These are phyloP conservation scores for Dimargaris cristalligena DNA, from an alignment of 192 early-diverging fungal genomes.

Conservation along the genomic window DNA sequence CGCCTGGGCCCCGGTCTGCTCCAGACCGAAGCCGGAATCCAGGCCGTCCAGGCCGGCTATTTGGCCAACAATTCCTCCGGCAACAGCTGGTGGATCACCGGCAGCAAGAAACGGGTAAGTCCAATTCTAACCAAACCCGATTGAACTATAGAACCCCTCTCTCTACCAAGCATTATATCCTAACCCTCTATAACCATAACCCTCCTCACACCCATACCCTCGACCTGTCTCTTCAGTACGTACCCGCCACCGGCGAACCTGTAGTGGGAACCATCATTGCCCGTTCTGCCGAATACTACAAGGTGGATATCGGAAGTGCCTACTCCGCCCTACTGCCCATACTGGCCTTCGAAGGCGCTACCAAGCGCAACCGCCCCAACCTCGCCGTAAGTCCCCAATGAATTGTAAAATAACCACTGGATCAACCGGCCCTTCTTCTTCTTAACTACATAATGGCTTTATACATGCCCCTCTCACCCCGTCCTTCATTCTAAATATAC, in stretches of 20 bases:
- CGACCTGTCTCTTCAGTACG: constrained; percentile 46
- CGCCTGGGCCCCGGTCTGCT: constrained; percentile 68
- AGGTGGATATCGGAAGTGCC: constrained; percentile 88
- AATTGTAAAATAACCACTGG: neutral
- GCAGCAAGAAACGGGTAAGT: constrained; percentile 56
- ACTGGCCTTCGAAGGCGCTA: constrained; percentile 88
- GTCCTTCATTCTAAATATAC: neutral
- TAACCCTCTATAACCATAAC: constrained; percentile 4
- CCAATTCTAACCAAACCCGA: neutral
- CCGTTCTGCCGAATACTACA: constrained; percentile 55
- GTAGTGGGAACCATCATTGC: constrained; percentile 68
- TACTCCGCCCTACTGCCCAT: constrained; percentile 60
- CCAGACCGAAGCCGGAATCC: constrained; percentile 42
- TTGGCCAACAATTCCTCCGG: constrained; percentile 33
- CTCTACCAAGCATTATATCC: neutral
- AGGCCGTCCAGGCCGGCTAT: constrained; percentile 58
- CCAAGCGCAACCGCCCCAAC: constrained; percentile 76
- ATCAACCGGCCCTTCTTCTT: neutral
- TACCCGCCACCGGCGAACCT: constrained; percentile 67
- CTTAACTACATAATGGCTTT: neutral
- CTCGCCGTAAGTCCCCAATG: constrained; percentile 30
- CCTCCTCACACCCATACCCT: neutral
- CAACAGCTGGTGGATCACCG: constrained; percentile 64
- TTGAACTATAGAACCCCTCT: neutral
- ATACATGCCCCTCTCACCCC: neutral